A percentile compares a stretch with the other conserved stretches of the same genome.
phyloP scores from a whole-genome alignment of 805 yeast species.

The Wickerhamomyces bisporus region DNA sequence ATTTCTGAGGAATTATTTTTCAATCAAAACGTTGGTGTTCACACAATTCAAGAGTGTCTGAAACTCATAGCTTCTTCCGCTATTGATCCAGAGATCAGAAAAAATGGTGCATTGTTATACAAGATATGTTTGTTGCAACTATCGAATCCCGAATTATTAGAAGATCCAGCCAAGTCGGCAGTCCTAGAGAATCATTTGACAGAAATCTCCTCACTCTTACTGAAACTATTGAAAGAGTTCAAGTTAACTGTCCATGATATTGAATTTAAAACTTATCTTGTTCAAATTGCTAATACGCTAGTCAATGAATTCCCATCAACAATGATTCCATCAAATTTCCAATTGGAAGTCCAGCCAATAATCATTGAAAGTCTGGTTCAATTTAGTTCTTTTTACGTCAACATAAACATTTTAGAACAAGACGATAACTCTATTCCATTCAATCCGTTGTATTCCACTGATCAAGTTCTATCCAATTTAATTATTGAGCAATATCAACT shows the following conservation, averaged over 20 bases:
- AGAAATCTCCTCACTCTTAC: conserved; percentile 11
- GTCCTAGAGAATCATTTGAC: conserved; percentile 17
- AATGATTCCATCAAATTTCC: conserved; percentile 12
- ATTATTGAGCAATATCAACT: conserved; percentile 31
- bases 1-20: conserved; percentile 85
- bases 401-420: conserved; percentile 11
- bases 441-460: conserved; percentile 14
- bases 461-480: conserved; percentile 17
- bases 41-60: conserved; percentile 47
- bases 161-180: conserved; percentile 30
- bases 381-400: conserved; percentile 7
- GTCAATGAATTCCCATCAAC: conserved; percentile 21
- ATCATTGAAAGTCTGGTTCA: conserved; percentile 12
- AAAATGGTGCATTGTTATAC: conserved; percentile 47
- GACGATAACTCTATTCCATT: conserved; percentile 2
- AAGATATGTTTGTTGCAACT: conserved; percentile 49
- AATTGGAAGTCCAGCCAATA: conserved; percentile 4
- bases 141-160: conserved; percentile 43
- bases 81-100: conserved; percentile 34
- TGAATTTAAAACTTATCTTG: conserved; percentile 13
- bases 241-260: conserved; percentile 8
- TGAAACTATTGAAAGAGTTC: conserved; percentile 8
- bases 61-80: conserved; percentile 30
- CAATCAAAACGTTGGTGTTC: conserved; percentile 60
- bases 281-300: conserved; percentile 13